These are phyloP conservation scores for Paecilomyces variotii DNA, from an alignment of 2,329 filamentous ascomycete genomes.

Conservation along the genomic window DNA sequence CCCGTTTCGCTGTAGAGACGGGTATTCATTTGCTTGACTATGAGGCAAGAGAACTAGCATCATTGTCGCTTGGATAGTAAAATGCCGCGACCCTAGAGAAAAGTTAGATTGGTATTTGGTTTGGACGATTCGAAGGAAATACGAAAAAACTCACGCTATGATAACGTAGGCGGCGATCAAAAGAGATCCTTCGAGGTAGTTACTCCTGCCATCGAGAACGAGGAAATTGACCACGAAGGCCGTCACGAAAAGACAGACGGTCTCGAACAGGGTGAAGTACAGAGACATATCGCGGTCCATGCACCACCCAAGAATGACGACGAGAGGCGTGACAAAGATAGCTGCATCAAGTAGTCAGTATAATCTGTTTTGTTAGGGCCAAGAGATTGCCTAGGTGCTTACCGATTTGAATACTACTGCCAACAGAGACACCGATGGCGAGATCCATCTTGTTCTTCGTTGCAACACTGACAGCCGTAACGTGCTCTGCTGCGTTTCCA, in stretches of 20 bases:
- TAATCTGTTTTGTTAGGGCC: background rate
- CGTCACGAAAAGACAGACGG: conserved; percentile 69
- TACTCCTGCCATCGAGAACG: conserved; percentile 72
- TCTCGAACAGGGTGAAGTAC: conserved; percentile 56
- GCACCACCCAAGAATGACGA: conserved; percentile 72
- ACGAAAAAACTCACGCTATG: conserved; percentile 48
- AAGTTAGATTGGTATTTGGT: background rate
- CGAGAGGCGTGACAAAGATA: conserved; percentile 67
- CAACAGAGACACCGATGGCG: conserved; percentile 71
- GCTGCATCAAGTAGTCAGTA: conserved; percentile 31
- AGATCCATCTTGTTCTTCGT: conserved; percentile 82
- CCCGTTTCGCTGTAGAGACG: background rate
- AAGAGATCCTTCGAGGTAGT: conserved; percentile 71
- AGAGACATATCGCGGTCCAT: conserved; percentile 63
- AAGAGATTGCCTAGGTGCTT: conserved; percentile 1
- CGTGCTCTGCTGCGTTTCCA: conserved; percentile 76
- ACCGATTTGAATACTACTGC: conserved; percentile 69
- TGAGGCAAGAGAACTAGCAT: background rate
- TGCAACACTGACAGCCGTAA: conserved; percentile 70
- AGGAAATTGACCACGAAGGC: conserved; percentile 81
- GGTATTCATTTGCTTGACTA: background rate
- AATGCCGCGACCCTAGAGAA: background rate
- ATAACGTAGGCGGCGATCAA: conserved; percentile 72
- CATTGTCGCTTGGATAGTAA: background rate
- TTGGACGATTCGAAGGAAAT: background rate